These are phyloP conservation scores for Amanita fuliginea DNA, from an alignment of 768 basidiomycete genomes.

Conservation along the genomic window DNA sequence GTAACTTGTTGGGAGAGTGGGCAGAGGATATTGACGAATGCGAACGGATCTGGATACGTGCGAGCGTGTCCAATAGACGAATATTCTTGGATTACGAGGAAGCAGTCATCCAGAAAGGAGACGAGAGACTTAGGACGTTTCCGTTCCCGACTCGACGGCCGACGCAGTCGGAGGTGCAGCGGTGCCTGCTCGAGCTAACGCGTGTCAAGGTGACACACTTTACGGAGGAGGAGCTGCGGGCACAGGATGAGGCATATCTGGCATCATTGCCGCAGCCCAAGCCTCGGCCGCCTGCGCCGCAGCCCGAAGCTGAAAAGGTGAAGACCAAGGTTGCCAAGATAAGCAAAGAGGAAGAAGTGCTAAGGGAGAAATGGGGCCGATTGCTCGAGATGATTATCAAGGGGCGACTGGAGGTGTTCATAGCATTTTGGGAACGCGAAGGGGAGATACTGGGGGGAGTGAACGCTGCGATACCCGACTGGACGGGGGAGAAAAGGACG, in stretches of 20 bases:
- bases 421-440: slow-evolving; percentile 75
- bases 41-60: slow-evolving; percentile 87
- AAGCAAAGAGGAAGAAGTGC: slow-evolving; percentile 67
- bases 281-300: slow-evolving; percentile 27
- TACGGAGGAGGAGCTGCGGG: slow-evolving; percentile 73
- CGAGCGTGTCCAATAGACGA: slow-evolving; percentile 62
- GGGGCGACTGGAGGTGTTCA: slow-evolving; percentile 74
- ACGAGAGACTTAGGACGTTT: slow-evolving; percentile 78
- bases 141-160: slow-evolving; percentile 96
- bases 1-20: slow-evolving; percentile 76
- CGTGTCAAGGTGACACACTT: slow-evolving; percentile 78
- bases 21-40: slow-evolving; percentile 75
- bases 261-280: slow-evolving; percentile 83
- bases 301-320: slow-evolving; percentile 31
- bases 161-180: slow-evolving; percentile 80
- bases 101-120: slow-evolving; percentile 65
- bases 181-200: slow-evolving; percentile 81
- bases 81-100: slow-evolving; percentile 57
- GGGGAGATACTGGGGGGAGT: slow-evolving; percentile 42
- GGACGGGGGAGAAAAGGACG: slow-evolving; percentile 47
- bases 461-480: slow-evolving; percentile 57
- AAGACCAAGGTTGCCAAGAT: slow-evolving; percentile 39
- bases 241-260: slow-evolving; percentile 83
- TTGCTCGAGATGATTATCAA: slow-evolving; percentile 87
- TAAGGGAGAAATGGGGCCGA: slow-evolving; percentile 73